Evolutionary conservation across 2,329 filamentous ascomycete species (phyloP), one percentile per base, ranked within the genome.

Genomic region (Graphiopsis chlorocephala): DNA sequence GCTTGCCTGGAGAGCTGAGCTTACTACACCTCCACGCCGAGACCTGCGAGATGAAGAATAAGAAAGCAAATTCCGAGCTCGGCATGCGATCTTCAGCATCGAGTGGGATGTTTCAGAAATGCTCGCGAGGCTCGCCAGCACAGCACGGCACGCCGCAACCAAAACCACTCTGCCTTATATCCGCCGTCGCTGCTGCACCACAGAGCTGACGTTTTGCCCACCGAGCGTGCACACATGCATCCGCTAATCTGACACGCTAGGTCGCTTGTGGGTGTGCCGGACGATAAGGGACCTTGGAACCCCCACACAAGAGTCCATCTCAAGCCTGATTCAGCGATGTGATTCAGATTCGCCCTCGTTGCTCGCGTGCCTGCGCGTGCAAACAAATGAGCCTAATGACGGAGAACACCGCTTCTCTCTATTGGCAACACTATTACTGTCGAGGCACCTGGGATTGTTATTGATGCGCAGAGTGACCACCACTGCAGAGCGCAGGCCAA

Each of bases 351-450:
- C 31, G 4, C 23, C 25, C 33, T 45, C 8, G 14, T 11, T 58
- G 55, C 55, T 58, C 55, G 55, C 55, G 55, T 58, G 28, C 50
- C 25, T n/a, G 50, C 50, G 25, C 50, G 35, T 26, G 26, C 23
- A n/a, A 45, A 53, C 50, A 53, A 28, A 31, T 53, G 50, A 53
- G 29, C 50, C 26, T 53, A 53, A 53, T 31, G 26, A 25, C 60
- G 60, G 60, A 62, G 28, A 20, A 62, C 48, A 62, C 60, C 60
- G 60, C 38, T 23, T 55, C 29, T 38, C 55, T 23, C 33, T 45
- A 20, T 45, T 45, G 38, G 38, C 38, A 45, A 45, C n/a, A 45
- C n/a, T 45, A 45, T 45, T 45, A n/a, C 38, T 45, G 38, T 45
- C 38, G 38, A 20, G 3, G 8, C n/a, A 20, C 38, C 38, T 45